Conservation (phyloP, 306 rosid genomes). For the Trifolium fragiferum region DNA sequence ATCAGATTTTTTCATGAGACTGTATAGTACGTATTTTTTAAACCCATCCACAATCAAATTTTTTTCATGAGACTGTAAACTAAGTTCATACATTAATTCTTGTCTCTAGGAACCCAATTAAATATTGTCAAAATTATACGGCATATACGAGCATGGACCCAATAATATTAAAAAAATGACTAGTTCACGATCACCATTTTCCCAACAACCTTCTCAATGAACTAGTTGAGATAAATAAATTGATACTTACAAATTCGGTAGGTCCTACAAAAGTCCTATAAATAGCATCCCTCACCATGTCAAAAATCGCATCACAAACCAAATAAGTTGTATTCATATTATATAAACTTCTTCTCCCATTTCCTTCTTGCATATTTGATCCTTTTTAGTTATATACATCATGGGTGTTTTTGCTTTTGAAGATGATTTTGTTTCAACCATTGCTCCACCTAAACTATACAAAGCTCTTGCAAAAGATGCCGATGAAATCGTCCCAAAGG, state of each 20-base stretch:
- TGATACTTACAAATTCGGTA: not conserved
- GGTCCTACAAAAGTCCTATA: slow-evolving; percentile 8
- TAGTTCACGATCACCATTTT: not conserved
- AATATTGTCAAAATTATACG: no score
- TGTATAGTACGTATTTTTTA: no score
- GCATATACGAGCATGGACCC: not conserved
- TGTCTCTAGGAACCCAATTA: no score
- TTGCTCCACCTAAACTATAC: slow-evolving; percentile 45
- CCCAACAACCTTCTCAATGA: not conserved
- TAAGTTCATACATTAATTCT: no score
- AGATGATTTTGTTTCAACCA: slow-evolving; percentile 19
- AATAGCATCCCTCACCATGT: not conserved
- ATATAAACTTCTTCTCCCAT: not conserved
- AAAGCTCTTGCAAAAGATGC: slow-evolving; percentile 42
- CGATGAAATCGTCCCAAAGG: slow-evolving; percentile 45
- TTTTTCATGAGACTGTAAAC: no score
- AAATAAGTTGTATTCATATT: not conserved
- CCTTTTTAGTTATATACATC: not conserved
- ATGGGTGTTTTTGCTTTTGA: slow-evolving; percentile 51
- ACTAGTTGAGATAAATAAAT: not conserved
- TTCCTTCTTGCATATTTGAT: not conserved
- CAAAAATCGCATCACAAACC: slow-evolving; percentile 24
- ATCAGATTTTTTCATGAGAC: no score
- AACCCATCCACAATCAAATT: no score
- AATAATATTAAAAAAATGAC: not conserved